A percentile compares a stretch with the other conserved stretches of the same genome.
Evolutionary conservation across 2,329 filamentous ascomycete species (phyloP).

Genomic region (Talaromyces sp.): DNA sequence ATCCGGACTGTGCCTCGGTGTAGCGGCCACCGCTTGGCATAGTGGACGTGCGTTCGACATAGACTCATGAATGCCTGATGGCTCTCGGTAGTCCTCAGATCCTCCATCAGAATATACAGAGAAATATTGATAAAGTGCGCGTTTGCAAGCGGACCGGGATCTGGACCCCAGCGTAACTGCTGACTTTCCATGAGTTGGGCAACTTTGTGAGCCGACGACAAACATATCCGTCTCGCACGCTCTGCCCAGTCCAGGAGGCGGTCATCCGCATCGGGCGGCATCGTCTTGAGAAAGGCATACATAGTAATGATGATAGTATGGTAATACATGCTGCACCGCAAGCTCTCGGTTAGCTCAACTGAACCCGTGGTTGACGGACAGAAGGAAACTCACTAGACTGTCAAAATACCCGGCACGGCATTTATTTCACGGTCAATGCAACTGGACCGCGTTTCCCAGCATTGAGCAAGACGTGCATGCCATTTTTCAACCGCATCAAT

Average conservation of each 20-base stretch:
- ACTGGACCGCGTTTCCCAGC: slow-evolving; percentile 28
- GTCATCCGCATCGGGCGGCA: slow-evolving; percentile 17
- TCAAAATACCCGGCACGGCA: slow-evolving; percentile 28
- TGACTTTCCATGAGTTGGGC: slow-evolving; percentile 28
- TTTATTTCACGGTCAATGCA: slow-evolving; percentile 27
- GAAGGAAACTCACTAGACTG: slow-evolving; percentile 29
- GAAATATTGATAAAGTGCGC: slow-evolving; percentile 30
- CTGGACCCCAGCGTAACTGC: slow-evolving; percentile 32
- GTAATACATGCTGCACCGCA: slow-evolving; percentile 27
- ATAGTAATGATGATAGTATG: slow-evolving; percentile 31
- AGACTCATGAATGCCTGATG: slow-evolving; percentile 30
- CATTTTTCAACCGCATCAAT: slow-evolving; percentile 22
- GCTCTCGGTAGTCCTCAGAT: slow-evolving; percentile 25
- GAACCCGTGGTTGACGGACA: neutral
- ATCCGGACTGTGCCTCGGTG: slow-evolving; percentile 31
- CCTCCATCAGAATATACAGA: slow-evolving; percentile 31
- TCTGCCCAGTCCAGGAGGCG: slow-evolving; percentile 9
- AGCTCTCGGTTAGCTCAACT: neutral
- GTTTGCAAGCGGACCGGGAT: slow-evolving; percentile 29
- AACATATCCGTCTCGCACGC: slow-evolving; percentile 24
- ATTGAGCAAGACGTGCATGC: slow-evolving; percentile 26
- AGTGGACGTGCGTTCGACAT: slow-evolving; percentile 28
- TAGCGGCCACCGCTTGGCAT: slow-evolving; percentile 29
- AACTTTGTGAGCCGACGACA: slow-evolving; percentile 27
- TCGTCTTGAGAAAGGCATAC: slow-evolving; percentile 27